Conservation (phyloP, 169 alveolate genomes). For the Nephromyces sp. region DNA sequence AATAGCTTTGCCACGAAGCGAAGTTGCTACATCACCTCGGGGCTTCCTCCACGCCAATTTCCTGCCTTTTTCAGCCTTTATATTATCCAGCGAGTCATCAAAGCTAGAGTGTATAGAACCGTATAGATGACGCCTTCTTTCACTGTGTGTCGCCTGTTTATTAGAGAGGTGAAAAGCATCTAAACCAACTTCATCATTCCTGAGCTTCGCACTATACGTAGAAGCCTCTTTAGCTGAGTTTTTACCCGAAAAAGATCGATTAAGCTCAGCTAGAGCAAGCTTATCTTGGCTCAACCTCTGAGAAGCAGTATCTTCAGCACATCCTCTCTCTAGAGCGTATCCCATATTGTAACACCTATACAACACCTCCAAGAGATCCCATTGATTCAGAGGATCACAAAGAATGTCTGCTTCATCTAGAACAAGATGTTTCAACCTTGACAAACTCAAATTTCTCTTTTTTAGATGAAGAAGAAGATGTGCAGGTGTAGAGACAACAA, state of each 20-base stretch:
- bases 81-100: not conserved
- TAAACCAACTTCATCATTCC: not conserved
- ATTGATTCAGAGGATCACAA: constrained; percentile 34
- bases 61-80: not conserved
- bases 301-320: not conserved
- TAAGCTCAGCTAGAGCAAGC: not conserved
- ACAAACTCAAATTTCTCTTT: constrained; percentile 20
- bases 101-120: no score
- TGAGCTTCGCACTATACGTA: not conserved
- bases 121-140: no score
- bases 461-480: constrained; percentile 27
- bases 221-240: not conserved
- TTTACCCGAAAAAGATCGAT: not conserved
- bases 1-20: not conserved
- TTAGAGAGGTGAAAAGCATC: not conserved
- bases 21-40: not conserved
- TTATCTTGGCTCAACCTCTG: not conserved
- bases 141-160: not conserved
- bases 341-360: not conserved
- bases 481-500: constrained; percentile 28
- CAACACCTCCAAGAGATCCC: constrained; percentile 4
- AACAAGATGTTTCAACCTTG: constrained; percentile 3
- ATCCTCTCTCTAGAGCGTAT: not conserved
- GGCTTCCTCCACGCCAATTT: not conserved
- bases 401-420: constrained; percentile 39